Evolutionary conservation across 306 rosid genomes (phyloP).

Genomic region (Trifolium pratense): DNA sequence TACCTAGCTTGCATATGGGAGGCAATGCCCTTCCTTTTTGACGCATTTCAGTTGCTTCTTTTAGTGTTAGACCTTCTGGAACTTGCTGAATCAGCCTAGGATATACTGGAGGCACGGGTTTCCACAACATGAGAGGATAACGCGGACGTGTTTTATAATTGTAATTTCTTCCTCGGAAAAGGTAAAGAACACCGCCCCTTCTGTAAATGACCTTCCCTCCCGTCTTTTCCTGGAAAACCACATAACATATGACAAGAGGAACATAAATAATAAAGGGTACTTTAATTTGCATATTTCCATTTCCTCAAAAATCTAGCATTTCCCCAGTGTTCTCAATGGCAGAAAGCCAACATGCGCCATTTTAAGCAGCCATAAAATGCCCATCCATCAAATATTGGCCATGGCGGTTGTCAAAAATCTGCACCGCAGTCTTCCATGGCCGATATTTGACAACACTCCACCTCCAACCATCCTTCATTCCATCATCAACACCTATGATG

Average conservation of each 20-base stretch:
- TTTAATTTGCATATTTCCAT: constrained; percentile 11
- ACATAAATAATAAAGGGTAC: not conserved
- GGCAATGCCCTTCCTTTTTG: constrained; percentile 68
- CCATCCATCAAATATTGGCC: no score
- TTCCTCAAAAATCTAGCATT: constrained; percentile 5
- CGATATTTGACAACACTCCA: no score
- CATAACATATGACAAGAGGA: constrained; percentile 29
- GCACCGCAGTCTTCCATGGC: no score
- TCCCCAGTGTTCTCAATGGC: not conserved
- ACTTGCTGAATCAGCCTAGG: constrained; percentile 68
- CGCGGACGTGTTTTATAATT: constrained; percentile 77
- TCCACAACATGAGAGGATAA: constrained; percentile 98
- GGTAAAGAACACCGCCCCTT: constrained; percentile 74
- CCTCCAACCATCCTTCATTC: not conserved
- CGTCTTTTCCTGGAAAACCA: constrained; percentile 72
- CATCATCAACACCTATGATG: not conserved
- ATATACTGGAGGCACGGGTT: constrained; percentile 84
- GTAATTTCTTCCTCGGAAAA: constrained; percentile 94
- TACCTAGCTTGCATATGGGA: constrained; percentile 91
- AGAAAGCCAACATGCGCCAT: no score
- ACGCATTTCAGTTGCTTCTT: constrained; percentile 79
- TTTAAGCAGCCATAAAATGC: no score
- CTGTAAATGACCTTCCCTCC: constrained; percentile 78
- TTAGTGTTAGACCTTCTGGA: constrained; percentile 78
- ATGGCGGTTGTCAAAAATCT: no score